Conservation (phyloP, 2,329 filamentous ascomycete genomes). For the Pseudogymnoascus sp. region DNA sequence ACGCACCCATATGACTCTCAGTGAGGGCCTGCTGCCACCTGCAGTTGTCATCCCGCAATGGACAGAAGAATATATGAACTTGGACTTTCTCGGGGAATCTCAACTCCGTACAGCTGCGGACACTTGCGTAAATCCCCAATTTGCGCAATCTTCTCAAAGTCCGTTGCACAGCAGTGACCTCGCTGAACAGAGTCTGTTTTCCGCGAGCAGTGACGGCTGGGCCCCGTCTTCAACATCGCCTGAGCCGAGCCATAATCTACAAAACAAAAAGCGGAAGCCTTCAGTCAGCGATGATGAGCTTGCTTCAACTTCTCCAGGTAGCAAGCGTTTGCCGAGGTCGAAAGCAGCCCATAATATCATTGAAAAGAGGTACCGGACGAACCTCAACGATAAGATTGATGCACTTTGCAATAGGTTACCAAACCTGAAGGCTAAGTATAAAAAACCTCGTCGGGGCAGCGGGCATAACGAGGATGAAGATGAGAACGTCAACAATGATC, state of each 20-base stretch:
- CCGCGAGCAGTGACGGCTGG: neutral
- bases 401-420: constrained; percentile 8
- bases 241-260: neutral
- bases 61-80: neutral
- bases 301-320: neutral
- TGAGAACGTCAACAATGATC: neutral
- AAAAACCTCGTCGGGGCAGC: neutral
- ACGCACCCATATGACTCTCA: neutral
- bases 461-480: neutral
- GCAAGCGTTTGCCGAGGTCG: constrained; percentile 9
- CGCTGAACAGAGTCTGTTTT: neutral
- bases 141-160: neutral
- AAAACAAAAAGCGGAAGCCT: constrained; percentile 23
- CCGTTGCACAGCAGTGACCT: neutral
- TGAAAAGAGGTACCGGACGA: constrained; percentile 18
- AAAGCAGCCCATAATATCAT: constrained; percentile 14
- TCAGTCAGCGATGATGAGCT: constrained; percentile 21
- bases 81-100: neutral
- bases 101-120: neutral
- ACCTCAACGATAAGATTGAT: constrained; percentile 19
- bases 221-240: neutral
- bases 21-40: neutral
- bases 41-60: neutral
- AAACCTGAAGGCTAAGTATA: neutral
- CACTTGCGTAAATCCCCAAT: neutral